Conservation (phyloP, 495 filamentous ascomycete species). For the Amorphotheca resinae region DNA sequence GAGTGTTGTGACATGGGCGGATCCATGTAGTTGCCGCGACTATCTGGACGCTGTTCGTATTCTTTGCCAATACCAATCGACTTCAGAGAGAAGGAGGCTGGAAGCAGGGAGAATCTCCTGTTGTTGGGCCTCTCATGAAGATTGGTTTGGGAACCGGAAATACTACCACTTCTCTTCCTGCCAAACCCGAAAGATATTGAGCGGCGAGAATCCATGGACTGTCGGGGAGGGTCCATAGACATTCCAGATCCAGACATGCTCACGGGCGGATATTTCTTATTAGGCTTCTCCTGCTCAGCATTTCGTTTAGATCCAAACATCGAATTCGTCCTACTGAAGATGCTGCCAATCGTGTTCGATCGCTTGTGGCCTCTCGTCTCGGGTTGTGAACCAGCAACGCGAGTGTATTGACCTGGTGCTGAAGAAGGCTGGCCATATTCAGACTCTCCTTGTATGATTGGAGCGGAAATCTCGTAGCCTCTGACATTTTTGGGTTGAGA, state of each 20-base stretch:
- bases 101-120: constrained; percentile 71
- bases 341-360: constrained; percentile 77
- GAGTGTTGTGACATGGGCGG: constrained; percentile 16
- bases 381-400: constrained; percentile 34
- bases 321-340: constrained; percentile 69
- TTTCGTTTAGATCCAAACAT: constrained; percentile 51
- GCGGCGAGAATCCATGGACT: constrained; percentile 65
- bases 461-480: constrained; percentile 61
- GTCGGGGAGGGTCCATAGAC: constrained; percentile 44
- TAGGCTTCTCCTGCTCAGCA: constrained; percentile 29
- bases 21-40: constrained; percentile 13
- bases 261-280: constrained; percentile 57
- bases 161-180: constrained; percentile 54
- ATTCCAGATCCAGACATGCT: constrained; percentile 58
- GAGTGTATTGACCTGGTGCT: constrained; percentile 31
- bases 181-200: constrained; percentile 64
- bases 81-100: constrained; percentile 58
- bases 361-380: constrained; percentile 65
- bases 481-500: constrained; percentile 60
- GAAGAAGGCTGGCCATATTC: constrained; percentile 35
- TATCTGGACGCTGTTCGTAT: constrained; percentile 23
- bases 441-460: constrained; percentile 45
- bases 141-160: constrained; percentile 32
- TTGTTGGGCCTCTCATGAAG: constrained; percentile 38
- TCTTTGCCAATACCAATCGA: constrained; percentile 39